phyloP scores from a whole-genome alignment of 768 basidiomycete species.

The Tephrocybe sp. region DNA sequence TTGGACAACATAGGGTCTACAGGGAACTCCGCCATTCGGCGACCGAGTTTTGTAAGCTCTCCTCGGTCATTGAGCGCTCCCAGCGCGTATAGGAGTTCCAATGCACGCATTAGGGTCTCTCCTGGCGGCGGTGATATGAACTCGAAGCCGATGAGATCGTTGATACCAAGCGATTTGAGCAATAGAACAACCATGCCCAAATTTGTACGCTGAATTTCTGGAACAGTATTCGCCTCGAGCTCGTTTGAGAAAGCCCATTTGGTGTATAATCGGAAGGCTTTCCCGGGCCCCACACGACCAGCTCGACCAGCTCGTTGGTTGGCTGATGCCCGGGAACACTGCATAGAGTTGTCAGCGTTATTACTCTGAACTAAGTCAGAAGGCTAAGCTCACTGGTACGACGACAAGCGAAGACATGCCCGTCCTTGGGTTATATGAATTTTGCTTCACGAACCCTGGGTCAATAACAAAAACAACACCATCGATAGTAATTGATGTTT shows the following conservation, averaged over 20 bases:
- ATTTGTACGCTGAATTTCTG: constrained; percentile 99
- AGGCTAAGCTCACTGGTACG: constrained; percentile 71
- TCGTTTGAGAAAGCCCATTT: constrained; percentile 98
- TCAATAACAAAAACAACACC: constrained; percentile 99
- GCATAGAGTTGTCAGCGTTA: background rate
- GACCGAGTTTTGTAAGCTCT: constrained; percentile 94
- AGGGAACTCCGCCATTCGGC: constrained; percentile 98
- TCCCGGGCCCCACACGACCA: constrained; percentile 96
- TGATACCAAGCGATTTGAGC: constrained; percentile 96
- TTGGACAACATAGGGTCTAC: constrained; percentile 98
- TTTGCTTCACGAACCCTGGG: constrained; percentile 99
- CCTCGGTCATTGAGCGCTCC: constrained; percentile 96
- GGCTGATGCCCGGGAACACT: constrained; percentile 97
- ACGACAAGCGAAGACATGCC: constrained; percentile 98
- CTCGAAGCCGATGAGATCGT: constrained; percentile 96
- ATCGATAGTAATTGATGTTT: constrained; percentile 98
- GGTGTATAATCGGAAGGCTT: constrained; percentile 97
- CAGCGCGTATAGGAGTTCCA: constrained; percentile 91
- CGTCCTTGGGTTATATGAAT: constrained; percentile 96
- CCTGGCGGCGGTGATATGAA: constrained; percentile 98
- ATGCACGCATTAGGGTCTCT: constrained; percentile 92
- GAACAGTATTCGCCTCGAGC: constrained; percentile 93
- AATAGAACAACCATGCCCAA: constrained; percentile 92
- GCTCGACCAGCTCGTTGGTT: constrained; percentile 97
- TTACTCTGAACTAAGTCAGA: background rate